These are phyloP conservation scores for Apiotrichum mycotoxinovorans DNA, from an alignment of 1,284 basidiomycete genomes.

Conservation along the genomic window DNA sequence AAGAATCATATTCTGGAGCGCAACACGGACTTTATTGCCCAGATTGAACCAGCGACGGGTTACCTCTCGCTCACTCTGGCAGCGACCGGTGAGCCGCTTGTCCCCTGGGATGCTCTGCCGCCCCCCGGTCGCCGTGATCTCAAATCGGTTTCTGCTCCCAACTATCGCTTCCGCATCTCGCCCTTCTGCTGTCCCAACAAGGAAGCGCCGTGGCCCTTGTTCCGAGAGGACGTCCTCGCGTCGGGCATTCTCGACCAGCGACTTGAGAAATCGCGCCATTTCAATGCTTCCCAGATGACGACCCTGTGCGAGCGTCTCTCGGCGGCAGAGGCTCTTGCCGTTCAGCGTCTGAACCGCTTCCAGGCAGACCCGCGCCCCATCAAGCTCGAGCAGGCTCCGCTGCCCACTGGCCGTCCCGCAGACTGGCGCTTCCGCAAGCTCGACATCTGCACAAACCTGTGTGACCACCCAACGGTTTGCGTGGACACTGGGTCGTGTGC, in stretches of 20 bases:
- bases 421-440: slow-evolving; percentile 27
- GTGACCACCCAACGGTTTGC: slow-evolving; percentile 38
- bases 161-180: slow-evolving; percentile 23
- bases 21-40: slow-evolving; percentile 7
- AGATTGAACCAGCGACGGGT: slow-evolving; percentile 16
- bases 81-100: neutral
- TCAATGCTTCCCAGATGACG: slow-evolving; percentile 22
- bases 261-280: slow-evolving; percentile 13
- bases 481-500: slow-evolving; percentile 38
- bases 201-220: slow-evolving; percentile 33
- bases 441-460: slow-evolving; percentile 32
- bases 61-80: slow-evolving; percentile 9
- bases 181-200: slow-evolving; percentile 32
- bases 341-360: slow-evolving; percentile 19
- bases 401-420: slow-evolving; percentile 20
- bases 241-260: slow-evolving; percentile 26
- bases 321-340: slow-evolving; percentile 12
- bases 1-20: neutral
- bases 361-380: slow-evolving; percentile 8
- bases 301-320: slow-evolving; percentile 25
- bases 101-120: slow-evolving; percentile 6
- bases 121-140: neutral
- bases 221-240: slow-evolving; percentile 31
- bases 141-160: neutral
- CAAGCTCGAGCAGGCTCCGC: slow-evolving; percentile 6